Evolutionary conservation across 2,329 filamentous ascomycete species (phyloP).

Genomic region (Coniella vitis): DNA sequence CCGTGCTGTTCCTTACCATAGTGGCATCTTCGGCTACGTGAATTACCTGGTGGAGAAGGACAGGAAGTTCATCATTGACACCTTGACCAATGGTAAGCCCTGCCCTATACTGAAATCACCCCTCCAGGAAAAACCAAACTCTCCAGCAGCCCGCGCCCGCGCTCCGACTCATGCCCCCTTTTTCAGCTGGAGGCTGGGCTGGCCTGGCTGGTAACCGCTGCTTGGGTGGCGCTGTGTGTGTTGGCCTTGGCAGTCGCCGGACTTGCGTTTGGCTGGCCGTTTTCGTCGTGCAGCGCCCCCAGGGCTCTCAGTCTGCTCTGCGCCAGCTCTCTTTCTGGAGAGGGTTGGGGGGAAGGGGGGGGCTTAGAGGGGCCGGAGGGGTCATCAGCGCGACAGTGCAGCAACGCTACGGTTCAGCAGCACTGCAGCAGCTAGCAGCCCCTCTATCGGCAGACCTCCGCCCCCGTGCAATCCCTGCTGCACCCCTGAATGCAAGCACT

Average conservation of each 20-base stretch:
- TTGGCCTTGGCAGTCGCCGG: background rate
- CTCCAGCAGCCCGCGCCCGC: background rate
- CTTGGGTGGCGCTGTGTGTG: background rate
- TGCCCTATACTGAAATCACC: background rate
- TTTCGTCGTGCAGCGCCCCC: constrained; percentile 5
- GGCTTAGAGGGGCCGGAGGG: too few relatives aligned
- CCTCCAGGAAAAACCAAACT: background rate
- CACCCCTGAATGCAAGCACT: constrained; percentile 1
- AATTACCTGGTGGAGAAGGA: constrained; percentile 99
- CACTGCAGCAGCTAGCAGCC: background rate
- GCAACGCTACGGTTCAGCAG: background rate
- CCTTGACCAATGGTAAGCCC: constrained; percentile 82
- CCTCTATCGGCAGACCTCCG: background rate
- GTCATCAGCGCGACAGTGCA: background rate
- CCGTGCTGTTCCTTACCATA: constrained; percentile 30
- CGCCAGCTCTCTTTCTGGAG: too few relatives aligned
- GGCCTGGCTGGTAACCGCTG: background rate
- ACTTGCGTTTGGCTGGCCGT: background rate
- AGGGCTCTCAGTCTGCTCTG: constrained; percentile 1
- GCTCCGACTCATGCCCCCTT: constrained; percentile 7
- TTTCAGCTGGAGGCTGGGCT: too few relatives aligned
- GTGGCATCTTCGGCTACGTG: constrained; percentile 97
- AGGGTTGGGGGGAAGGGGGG: too few relatives aligned
- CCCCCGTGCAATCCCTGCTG: background rate
- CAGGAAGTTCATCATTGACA: constrained; percentile 91